These are phyloP conservation scores for Ajuga chamaepitys DNA, from an alignment of 257 asterid genomes.

Conservation along the genomic window DNA sequence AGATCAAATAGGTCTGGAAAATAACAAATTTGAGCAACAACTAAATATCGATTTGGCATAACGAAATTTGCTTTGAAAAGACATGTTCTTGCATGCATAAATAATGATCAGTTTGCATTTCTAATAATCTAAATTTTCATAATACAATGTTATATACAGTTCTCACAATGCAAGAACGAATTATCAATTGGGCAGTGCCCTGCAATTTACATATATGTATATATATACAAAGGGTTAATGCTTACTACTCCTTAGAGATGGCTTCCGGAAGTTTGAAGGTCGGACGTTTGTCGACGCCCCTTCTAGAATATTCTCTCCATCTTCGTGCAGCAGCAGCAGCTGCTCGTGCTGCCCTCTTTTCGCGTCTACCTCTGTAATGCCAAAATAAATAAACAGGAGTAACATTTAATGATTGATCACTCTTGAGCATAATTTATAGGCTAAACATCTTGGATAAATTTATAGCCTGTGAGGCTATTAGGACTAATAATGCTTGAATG, in stretches of 20 bases:
- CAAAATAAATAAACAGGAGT: not conserved
- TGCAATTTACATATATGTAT: not conserved
- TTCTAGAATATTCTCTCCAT: slow-evolving; percentile 96
- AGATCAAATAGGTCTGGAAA: no score
- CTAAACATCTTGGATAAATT: no score
- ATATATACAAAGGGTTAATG: not conserved
- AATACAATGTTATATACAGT: slow-evolving; percentile 12
- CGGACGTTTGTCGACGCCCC: slow-evolving; percentile 82
- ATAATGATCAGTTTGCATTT: not conserved
- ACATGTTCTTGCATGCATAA: not conserved
- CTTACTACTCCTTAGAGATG: slow-evolving; percentile 42
- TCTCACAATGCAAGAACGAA: not conserved
- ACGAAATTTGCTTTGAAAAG: not conserved
- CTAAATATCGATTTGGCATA: not conserved
- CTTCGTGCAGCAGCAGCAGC: slow-evolving; percentile 96
- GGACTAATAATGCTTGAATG: no score
- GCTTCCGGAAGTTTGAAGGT: slow-evolving; percentile 81
- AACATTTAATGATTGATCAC: no score
- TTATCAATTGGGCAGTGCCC: slow-evolving; percentile 6
- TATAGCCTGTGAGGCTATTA: no score
- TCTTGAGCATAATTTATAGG: no score
- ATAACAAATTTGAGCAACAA: no score
- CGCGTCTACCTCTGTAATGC: slow-evolving; percentile 60
- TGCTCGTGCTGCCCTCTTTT: slow-evolving; percentile 66
- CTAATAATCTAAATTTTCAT: not conserved